These are phyloP conservation scores for Cyberlindnera bimundalis DNA, from an alignment of 805 yeast species.

Conservation along the genomic window DNA sequence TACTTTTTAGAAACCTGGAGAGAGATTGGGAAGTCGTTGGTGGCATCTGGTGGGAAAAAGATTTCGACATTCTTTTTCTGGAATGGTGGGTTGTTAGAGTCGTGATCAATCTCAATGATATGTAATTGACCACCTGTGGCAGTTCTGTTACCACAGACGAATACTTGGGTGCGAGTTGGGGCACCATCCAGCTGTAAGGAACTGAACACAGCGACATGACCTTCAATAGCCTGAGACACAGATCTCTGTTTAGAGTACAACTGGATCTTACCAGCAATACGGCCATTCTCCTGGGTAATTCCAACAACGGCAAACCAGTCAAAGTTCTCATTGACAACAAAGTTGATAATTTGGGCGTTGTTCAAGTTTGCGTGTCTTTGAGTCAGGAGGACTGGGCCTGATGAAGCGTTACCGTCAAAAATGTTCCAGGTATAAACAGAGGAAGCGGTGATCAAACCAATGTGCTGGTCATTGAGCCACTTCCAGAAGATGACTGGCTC, in stretches of 20 bases:
- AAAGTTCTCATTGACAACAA: constrained; percentile 72
- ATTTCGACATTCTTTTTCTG: constrained; percentile 88
- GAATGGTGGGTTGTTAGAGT: constrained; percentile 79
- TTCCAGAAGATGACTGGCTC: constrained; percentile 95
- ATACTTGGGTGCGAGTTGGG: constrained; percentile 66
- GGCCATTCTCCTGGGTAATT: constrained; percentile 88
- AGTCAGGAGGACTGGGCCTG: constrained; percentile 78
- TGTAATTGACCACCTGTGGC: constrained; percentile 78
- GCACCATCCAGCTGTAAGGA: constrained; percentile 71
- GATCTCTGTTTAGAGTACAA: constrained; percentile 83
- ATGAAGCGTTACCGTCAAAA: constrained; percentile 70
- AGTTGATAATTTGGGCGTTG: constrained; percentile 86
- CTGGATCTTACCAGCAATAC: constrained; percentile 95
- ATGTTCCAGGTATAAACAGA: constrained; percentile 79
- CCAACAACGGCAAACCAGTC: constrained; percentile 97
- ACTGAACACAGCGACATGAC: constrained; percentile 93
- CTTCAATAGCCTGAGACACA: constrained; percentile 95
- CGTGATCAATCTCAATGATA: constrained; percentile 94
- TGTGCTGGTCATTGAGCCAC: constrained; percentile 71
- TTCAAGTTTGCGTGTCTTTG: constrained; percentile 77
- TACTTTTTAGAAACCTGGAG: constrained; percentile 80
- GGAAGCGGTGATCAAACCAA: constrained; percentile 83
- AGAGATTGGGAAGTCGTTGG: constrained; percentile 94
- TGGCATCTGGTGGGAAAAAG: constrained; percentile 95
- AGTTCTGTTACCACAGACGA: constrained; percentile 88